phyloP scores from a whole-genome alignment of 805 yeast genomes.

The Saturnispora galanensis region DNA sequence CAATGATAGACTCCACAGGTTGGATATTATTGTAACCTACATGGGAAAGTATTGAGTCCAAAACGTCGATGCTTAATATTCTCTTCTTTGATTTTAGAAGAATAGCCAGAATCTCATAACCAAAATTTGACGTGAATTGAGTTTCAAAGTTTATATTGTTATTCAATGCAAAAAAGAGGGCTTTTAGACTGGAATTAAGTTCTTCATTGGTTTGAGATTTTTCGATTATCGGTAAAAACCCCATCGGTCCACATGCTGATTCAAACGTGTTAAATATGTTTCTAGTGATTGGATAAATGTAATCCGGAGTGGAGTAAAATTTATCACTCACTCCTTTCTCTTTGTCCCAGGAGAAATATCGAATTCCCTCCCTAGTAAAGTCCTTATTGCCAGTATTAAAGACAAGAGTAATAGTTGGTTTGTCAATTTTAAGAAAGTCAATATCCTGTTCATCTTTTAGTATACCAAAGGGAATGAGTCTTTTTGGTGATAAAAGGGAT shows the following conservation, averaged over 20 bases:
- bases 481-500: conserved; percentile 20
- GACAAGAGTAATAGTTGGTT: background rate
- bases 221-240: conserved; percentile 39
- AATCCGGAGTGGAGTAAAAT: background rate
- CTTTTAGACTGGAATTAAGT: conserved; percentile 28
- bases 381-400: background rate
- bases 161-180: conserved; percentile 36
- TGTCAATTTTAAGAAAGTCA: background rate
- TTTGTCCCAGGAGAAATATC: background rate
- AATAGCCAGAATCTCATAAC: conserved; percentile 49
- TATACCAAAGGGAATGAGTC: conserved; percentile 1
- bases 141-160: conserved; percentile 36
- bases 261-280: conserved; percentile 21
- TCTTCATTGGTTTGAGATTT: conserved; percentile 26
- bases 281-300: background rate
- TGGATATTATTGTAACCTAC: conserved; percentile 46
- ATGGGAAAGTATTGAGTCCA: conserved; percentile 39
- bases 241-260: conserved; percentile 43
- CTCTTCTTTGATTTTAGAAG: conserved; percentile 39
- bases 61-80: conserved; percentile 31
- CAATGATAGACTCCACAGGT: conserved; percentile 47
- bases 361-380: background rate
- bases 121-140: conserved; percentile 51
- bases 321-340: background rate
- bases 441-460: background rate